A percentile compares a stretch with the other conserved stretches of the same genome.
These are phyloP conservation scores for Theobroma grandiflorum DNA, from an alignment of 441 rosid genomes.

Conservation along the genomic window DNA sequence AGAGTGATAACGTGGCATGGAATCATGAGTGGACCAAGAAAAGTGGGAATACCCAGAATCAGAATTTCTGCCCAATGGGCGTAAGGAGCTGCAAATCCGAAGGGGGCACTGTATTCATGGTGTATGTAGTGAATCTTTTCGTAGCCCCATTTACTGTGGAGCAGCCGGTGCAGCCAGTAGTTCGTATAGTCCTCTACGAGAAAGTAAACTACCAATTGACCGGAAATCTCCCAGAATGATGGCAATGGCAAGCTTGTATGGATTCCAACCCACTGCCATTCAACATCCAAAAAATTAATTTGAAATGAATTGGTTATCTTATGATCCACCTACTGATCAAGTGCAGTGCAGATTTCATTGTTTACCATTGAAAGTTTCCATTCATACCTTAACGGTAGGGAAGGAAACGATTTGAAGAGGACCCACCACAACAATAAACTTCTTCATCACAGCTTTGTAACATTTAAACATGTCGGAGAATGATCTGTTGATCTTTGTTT, in stretches of 20 bases:
- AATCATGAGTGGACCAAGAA: not conserved
- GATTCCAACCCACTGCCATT: not conserved
- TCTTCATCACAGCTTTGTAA: not conserved
- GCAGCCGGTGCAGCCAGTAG: not conserved
- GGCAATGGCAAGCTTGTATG: not conserved
- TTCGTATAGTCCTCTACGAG: not conserved
- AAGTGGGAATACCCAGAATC: not conserved
- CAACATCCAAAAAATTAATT: not conserved
- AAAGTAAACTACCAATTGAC: not conserved
- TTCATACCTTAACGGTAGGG: not conserved
- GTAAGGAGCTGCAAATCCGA: not conserved
- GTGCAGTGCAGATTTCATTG: too few species aligned
- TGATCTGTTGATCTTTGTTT: not conserved
- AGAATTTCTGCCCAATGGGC: not conserved
- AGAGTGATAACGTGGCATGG: not conserved
- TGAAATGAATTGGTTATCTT: too few species aligned
- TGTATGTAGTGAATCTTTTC: not conserved
- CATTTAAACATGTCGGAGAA: not conserved
- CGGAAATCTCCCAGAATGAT: not conserved
- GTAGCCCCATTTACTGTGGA: not conserved
- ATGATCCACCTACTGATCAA: too few species aligned
- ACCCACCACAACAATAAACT: not conserved
- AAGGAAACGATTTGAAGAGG: not conserved
- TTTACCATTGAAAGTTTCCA: too few species aligned
- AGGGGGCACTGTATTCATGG: not conserved